These are phyloP conservation scores for Discostella stelligera DNA, from an alignment of 352 stramenopile genomes.

Conservation along the genomic window DNA sequence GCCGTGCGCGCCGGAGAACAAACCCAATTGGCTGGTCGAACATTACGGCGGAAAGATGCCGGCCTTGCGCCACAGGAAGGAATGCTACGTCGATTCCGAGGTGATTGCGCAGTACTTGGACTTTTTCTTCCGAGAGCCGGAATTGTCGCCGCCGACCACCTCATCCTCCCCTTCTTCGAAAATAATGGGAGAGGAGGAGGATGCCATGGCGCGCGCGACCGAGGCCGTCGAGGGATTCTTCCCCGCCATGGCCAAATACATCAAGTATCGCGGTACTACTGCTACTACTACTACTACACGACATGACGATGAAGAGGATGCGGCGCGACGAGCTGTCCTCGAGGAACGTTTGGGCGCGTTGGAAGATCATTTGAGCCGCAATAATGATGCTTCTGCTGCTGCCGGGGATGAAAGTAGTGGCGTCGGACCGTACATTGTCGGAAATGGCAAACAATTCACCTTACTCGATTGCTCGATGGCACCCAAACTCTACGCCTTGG, in stretches of 20 bases:
- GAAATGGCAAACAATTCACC: conserved; percentile 62
- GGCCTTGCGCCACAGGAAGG: conserved; percentile 68
- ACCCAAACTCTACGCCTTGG: conserved; percentile 78
- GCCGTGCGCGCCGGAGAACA: conserved; percentile 58
- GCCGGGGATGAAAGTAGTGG: conserved; percentile 9
- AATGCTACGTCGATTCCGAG: conserved; percentile 79
- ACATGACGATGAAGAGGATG: conserved; percentile 58
- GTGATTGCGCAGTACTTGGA: conserved; percentile 80
- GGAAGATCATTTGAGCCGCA: conserved; percentile 56
- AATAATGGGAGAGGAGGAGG: conserved; percentile 3
- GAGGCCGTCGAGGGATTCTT: conserved; percentile 70
- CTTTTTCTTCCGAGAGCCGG: conserved; percentile 75
- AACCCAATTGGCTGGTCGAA: conserved; percentile 77
- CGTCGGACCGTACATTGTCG: conserved; percentile 53
- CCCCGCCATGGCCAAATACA: conserved; percentile 71
- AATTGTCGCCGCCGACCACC: conserved; percentile 18
- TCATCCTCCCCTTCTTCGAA: not conserved
- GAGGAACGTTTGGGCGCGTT: conserved; percentile 50
- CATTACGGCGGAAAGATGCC: conserved; percentile 78
- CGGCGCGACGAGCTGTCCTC: conserved; percentile 46
- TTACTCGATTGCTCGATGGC: conserved; percentile 72
- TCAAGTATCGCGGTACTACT: conserved; percentile 61
- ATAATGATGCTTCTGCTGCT: no score
- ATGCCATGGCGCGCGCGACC: conserved; percentile 28
- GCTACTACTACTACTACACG: no score